Base-by-base conservation (phyloP, 176 grass and related monocot genomes). In the Tillandsia leiboldiana region DNA sequence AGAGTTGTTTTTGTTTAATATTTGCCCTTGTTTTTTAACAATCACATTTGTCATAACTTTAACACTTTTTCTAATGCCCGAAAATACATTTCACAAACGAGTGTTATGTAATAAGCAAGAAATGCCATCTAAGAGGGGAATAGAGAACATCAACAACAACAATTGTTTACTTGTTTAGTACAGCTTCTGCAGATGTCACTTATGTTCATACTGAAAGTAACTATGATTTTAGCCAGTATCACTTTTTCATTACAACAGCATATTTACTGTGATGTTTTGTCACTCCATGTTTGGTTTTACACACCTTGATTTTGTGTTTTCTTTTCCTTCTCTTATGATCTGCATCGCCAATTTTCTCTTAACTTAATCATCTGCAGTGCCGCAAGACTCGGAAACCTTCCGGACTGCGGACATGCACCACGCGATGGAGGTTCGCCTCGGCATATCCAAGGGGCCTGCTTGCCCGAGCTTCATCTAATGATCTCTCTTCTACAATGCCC, bases 371-470 rank as follows among this genome's bases (percentile, higher is more conserved):
- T 64, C 49, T 88, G 65, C 67, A 91, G 92, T 87, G 77, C 92
- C 92, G 14, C 92, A 89, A 82, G 85, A 89, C 50, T 96, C 92
- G 17, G 92, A 96, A 51, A 78, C 65, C 68, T 79, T 83, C 49
- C 75, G 83, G 47, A 65, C 87, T 26, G 74, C 80, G 10, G 92
- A 96, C 53, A 84, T 91, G 88, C 92, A 96, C 58, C 88, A 91
- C 12, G 92, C 72, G 18, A 96, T 96, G 88, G 92, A 96, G 73
- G 92, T 96, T 71, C 85, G 80, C 63, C 88, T 96, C 69, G 85
- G 92, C 51, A 27, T 96, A 28, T 96, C 92, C 0, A 91, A 91
- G 86, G 92, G 88, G 48, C 92, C 85, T 12, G 75, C 80, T 64
- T 78, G 69, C 66, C 88, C 85, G 51, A 73, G 75, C 54, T 83